These are phyloP conservation scores for Aurifilum marmelostoma DNA, from an alignment of 2,329 filamentous ascomycete species.

Conservation along the genomic window DNA sequence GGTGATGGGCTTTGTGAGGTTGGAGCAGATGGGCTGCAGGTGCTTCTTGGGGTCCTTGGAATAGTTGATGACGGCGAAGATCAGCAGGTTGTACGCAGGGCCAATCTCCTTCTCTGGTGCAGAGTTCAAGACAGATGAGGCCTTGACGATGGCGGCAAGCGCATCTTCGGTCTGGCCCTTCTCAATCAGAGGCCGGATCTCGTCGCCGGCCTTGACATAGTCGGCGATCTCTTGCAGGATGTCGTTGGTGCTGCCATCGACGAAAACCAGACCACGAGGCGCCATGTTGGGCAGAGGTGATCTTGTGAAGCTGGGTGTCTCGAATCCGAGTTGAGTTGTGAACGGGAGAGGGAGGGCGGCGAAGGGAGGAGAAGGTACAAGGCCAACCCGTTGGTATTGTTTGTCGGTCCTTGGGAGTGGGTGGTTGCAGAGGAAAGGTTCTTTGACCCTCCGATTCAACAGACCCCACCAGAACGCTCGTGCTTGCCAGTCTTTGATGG, in stretches of 20 bases:
- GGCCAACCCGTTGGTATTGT: conserved; percentile 28
- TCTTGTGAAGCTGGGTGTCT: conserved; percentile 15
- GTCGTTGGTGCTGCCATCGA: conserved; percentile 94
- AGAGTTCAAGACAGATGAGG: conserved; percentile 75
- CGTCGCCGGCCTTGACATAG: conserved; percentile 84
- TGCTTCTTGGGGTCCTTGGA: conserved; percentile 83
- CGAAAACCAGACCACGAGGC: conserved; percentile 67
- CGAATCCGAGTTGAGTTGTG: conserved; percentile 7
- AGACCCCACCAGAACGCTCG: conserved; percentile 27
- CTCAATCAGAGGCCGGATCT: conserved; percentile 73
- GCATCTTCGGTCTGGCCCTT: conserved; percentile 82
- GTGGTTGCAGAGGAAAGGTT: conserved; percentile 26
- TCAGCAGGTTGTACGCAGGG: conserved; percentile 93
- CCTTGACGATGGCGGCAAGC: conserved; percentile 85
- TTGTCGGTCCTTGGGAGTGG: conserved; percentile 10
- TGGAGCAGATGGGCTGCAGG: conserved; percentile 84
- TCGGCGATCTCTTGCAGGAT: conserved; percentile 92
- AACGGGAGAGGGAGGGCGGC: conserved; percentile 20
- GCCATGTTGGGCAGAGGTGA: conserved; percentile 40
- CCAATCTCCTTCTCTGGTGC: conserved; percentile 97
- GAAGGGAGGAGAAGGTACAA: conserved; percentile 23
- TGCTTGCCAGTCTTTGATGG: conserved; percentile 15
- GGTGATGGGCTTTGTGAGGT: conserved; percentile 84
- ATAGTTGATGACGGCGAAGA: conserved; percentile 82
- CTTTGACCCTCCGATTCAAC: conserved; percentile 19